These are phyloP conservation scores for Leccinellum rugosiceps DNA, from an alignment of 768 basidiomycete genomes.

Conservation along the genomic window DNA sequence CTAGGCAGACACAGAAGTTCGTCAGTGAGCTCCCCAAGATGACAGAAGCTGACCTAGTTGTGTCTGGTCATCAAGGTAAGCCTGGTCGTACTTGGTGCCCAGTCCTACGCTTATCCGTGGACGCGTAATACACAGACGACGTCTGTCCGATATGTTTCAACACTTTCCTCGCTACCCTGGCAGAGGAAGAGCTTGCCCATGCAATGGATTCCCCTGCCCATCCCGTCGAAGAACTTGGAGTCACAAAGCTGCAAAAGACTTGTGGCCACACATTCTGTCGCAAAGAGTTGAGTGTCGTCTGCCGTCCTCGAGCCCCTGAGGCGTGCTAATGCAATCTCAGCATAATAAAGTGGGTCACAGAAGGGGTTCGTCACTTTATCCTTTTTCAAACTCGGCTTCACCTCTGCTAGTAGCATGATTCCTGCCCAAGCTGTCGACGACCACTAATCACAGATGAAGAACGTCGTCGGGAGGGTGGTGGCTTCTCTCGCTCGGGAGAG, in stretches of 20 bases:
- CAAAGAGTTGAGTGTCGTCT: constrained; percentile 59
- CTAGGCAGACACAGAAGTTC: constrained; percentile 38
- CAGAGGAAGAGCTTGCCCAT: constrained; percentile 69
- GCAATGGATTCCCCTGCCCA: constrained; percentile 81
- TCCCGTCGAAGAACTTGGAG: constrained; percentile 64
- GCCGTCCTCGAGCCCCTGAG: not conserved
- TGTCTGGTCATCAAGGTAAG: constrained; percentile 47
- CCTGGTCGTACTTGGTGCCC: not conserved
- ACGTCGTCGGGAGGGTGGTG: constrained; percentile 11
- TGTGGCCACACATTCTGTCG: constrained; percentile 78
- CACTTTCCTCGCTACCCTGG: constrained; percentile 60
- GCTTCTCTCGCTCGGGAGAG: constrained; percentile 2
- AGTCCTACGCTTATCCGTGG: not conserved
- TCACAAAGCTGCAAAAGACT: constrained; percentile 55
- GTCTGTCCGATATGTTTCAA: constrained; percentile 75
- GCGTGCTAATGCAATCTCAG: constrained; percentile 35
- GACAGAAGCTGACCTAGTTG: constrained; percentile 47
- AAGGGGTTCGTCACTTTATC: constrained; percentile 43
- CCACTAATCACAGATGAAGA: constrained; percentile 34
- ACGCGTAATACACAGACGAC: constrained; percentile 45
- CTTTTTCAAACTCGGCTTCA: constrained; percentile 5
- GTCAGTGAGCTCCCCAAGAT: constrained; percentile 46
- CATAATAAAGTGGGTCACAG: constrained; percentile 60
- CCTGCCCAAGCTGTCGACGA: constrained; percentile 65
- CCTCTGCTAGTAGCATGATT: constrained; percentile 45